Evolutionary conservation across 352 stramenopile species (phyloP), one percentile per base, ranked within the genome.

Genomic region (Globisporangium middletonii): DNA sequence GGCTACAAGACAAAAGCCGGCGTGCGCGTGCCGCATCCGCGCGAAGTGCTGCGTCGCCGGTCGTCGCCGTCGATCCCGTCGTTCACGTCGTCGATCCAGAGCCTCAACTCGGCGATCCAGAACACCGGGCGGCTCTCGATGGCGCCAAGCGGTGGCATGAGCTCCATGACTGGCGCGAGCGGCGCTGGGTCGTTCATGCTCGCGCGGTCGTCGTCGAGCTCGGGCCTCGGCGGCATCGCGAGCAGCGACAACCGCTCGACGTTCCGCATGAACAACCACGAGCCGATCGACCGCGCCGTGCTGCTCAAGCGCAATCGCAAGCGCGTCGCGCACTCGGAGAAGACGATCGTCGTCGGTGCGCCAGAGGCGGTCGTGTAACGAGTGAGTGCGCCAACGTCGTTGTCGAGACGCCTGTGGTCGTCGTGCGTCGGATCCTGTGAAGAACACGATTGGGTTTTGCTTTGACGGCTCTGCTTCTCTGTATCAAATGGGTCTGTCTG

Each of bases 51-150:
- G 19, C 79, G 82, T 7, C 86, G 86, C 51, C 77, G 82, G 4
- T 95, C 86, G 15, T 93, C 83, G 5, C 79, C 83, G n/a, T 90
- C 79, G n/a, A 89, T 92, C 50, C 86, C 83, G n/a, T 88, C 86
- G 19, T 91, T 95, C 57, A 93, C 83, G 15, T 71, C 83, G 16
- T 92, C 86, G 15, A 81, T 95, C 23, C 82, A 92, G 63, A 92
- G 83, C 30, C 66, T 95, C 2, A 88, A 89, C 46, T 68, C 79
- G 18, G 80, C 79, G 23, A 91, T 93, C 59, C 83, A 95, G 59
- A 75, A 66, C 52, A 89, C 72, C 69, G 47, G 88, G 63, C 60
- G 77, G 38, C 73, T 85, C 68, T 85, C 75, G 15, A 73, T 72
- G 43, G 66, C 78, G 16, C 86, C 77, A 43, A 65, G 65, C 12